Evolutionary conservation across 2,329 filamentous ascomycete genomes (phyloP).

Genomic region (Knufia fluminis): DNA sequence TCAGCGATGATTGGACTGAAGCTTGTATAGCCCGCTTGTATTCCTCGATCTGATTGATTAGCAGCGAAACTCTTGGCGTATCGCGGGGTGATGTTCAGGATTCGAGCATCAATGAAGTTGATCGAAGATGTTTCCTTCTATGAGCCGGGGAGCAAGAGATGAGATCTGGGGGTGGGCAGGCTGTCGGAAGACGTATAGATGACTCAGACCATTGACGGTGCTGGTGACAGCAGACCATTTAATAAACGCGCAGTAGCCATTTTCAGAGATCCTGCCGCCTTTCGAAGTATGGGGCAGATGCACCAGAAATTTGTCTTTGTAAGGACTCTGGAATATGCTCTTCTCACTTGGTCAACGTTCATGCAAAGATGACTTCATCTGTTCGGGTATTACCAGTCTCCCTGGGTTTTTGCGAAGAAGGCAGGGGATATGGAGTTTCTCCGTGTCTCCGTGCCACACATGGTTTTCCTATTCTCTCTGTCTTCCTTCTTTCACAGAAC

Average conservation of each 20-base stretch:
- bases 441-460: no score
- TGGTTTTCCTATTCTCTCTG: no score
- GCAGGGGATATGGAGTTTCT: no score
- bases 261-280: no score
- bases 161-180: slow-evolving; percentile 42
- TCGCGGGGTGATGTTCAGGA: slow-evolving; percentile 43
- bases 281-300: no score
- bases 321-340: no score
- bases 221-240: slow-evolving; percentile 1
- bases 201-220: neutral
- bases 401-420: no score
- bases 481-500: no score
- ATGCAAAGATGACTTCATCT: no score
- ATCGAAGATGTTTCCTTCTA: slow-evolving; percentile 51
- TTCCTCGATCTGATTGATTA: slow-evolving; percentile 26
- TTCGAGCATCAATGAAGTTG: slow-evolving; percentile 45
- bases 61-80: slow-evolving; percentile 44
- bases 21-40: slow-evolving; percentile 45
- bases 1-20: slow-evolving; percentile 66
- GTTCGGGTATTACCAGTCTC: no score
- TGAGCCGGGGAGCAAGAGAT: slow-evolving; percentile 47
- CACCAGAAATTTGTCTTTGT: no score
- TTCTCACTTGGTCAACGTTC: no score
- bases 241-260: neutral
- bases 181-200: neutral